A percentile compares a stretch with the other conserved stretches of the same genome.
Conservation (phyloP, 352 stramenopile genomes). For the Phytophthora meadii region DNA sequence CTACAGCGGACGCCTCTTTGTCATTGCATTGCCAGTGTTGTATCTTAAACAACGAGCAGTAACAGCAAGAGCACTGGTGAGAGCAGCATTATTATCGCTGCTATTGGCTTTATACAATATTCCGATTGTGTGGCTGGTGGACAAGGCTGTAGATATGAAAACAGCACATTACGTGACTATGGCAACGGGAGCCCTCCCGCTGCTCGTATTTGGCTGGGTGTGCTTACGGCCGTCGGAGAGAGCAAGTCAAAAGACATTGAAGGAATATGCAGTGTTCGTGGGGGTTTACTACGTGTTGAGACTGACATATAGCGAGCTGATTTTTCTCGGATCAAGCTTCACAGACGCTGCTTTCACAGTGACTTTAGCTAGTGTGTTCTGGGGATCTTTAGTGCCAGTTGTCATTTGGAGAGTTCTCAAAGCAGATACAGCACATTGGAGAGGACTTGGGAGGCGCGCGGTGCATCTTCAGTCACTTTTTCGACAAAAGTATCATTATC, state of each 20-base stretch:
- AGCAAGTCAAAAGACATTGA: slow-evolving; percentile 54
- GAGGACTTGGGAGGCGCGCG: slow-evolving; percentile 63
- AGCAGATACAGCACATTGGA: slow-evolving; percentile 79
- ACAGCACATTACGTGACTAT: slow-evolving; percentile 48
- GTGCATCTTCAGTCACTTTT: slow-evolving; percentile 62
- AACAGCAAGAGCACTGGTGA: slow-evolving; percentile 52
- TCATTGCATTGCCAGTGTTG: slow-evolving; percentile 68
- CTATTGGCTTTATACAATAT: slow-evolving; percentile 64
- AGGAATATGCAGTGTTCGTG: slow-evolving; percentile 68
- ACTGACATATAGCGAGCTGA: slow-evolving; percentile 51
- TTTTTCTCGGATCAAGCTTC: slow-evolving; percentile 26
- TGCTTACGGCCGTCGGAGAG: slow-evolving; percentile 50
- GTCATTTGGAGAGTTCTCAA: slow-evolving; percentile 77
- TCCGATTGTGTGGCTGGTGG: slow-evolving; percentile 51
- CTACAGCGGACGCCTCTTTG: slow-evolving; percentile 66
- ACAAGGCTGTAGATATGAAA: not conserved
- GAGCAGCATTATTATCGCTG: slow-evolving; percentile 50
- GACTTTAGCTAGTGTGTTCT: slow-evolving; percentile 52
- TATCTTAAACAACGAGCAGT: slow-evolving; percentile 74
- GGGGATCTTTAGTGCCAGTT: slow-evolving; percentile 59
- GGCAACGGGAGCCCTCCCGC: slow-evolving; percentile 40
- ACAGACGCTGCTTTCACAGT: slow-evolving; percentile 41
- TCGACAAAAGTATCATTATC: slow-evolving; percentile 51
- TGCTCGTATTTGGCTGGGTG: slow-evolving; percentile 55
- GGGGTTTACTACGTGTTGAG: slow-evolving; percentile 49